Conservation (phyloP, 2,329 filamentous ascomycete genomes). For the Zalaria obscura region DNA sequence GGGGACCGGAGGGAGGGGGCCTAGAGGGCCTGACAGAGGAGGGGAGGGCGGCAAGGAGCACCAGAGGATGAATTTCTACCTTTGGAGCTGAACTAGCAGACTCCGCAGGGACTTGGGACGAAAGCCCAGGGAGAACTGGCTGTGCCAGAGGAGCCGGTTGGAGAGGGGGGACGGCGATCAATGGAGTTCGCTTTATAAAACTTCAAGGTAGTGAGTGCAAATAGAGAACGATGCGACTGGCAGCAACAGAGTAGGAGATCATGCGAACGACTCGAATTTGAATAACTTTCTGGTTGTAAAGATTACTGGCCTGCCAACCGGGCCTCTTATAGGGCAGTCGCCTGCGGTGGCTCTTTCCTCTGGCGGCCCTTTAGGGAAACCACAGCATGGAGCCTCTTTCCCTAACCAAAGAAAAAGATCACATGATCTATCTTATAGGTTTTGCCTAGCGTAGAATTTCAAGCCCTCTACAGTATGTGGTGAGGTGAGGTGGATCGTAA, state of each 20-base stretch:
- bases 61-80: constrained; percentile 46
- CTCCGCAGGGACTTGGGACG: not conserved
- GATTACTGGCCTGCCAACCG: not conserved
- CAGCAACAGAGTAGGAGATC: not conserved
- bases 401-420: too few relatives aligned
- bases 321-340: not conserved
- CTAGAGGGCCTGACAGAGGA: too few relatives aligned
- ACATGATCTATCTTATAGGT: too few relatives aligned
- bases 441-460: too few relatives aligned
- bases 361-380: too few relatives aligned
- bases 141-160: not conserved
- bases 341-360: not conserved
- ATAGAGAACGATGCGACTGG: not conserved
- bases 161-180: not conserved
- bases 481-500: too few relatives aligned
- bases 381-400: too few relatives aligned
- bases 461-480: too few relatives aligned
- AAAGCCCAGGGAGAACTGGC: not conserved
- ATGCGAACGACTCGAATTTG: not conserved
- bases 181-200: too few relatives aligned
- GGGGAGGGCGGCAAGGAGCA: too few relatives aligned
- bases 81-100: constrained; percentile 49
- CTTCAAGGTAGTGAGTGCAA: too few relatives aligned
- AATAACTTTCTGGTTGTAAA: not conserved
- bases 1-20: too few relatives aligned